Percentiles rank a stretch among this genome's conserved stretches.
These are phyloP conservation scores for Mortierella sp. DNA, from an alignment of 371 early-diverging fungal genomes.

Conservation along the genomic window DNA sequence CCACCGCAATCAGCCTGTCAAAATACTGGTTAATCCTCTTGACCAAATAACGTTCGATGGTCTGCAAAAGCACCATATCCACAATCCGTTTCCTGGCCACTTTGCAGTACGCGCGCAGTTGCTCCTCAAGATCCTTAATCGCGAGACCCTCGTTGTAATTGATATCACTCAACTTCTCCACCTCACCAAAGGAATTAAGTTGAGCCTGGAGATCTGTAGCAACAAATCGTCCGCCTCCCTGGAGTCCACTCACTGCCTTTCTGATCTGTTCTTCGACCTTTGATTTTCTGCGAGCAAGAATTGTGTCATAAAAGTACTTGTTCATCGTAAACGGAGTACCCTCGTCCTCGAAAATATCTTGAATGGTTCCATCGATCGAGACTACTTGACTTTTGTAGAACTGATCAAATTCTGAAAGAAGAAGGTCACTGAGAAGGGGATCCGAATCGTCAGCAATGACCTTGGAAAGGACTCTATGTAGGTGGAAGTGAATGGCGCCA, in stretches of 20 bases:
- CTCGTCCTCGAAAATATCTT: constrained; percentile 34
- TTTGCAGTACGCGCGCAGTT: constrained; percentile 31
- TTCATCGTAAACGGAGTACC: constrained; percentile 35
- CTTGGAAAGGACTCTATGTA: constrained; percentile 18
- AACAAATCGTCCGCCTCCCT: too few relatives aligned
- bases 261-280: constrained; percentile 11
- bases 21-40: constrained; percentile 30
- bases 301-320: constrained; percentile 28
- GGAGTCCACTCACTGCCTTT: neutral
- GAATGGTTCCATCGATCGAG: constrained; percentile 19
- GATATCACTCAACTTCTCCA: neutral
- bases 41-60: constrained; percentile 38
- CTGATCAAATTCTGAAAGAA: constrained; percentile 34
- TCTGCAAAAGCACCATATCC: constrained; percentile 31
- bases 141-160: constrained; percentile 27
- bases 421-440: constrained; percentile 18
- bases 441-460: constrained; percentile 15
- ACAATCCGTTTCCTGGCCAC: constrained; percentile 37
- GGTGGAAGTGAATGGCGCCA: constrained; percentile 16
- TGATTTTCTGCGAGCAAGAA: constrained; percentile 20
- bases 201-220: too few relatives aligned
- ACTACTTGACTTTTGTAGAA: constrained; percentile 25
- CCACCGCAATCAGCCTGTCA: constrained; percentile 24
- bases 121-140: constrained; percentile 26
- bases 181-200: neutral